Evolutionary conservation across 306 rosid genomes (phyloP), one percentile per base, ranked within the genome.

Genomic region (Fragaria ananassa): DNA sequence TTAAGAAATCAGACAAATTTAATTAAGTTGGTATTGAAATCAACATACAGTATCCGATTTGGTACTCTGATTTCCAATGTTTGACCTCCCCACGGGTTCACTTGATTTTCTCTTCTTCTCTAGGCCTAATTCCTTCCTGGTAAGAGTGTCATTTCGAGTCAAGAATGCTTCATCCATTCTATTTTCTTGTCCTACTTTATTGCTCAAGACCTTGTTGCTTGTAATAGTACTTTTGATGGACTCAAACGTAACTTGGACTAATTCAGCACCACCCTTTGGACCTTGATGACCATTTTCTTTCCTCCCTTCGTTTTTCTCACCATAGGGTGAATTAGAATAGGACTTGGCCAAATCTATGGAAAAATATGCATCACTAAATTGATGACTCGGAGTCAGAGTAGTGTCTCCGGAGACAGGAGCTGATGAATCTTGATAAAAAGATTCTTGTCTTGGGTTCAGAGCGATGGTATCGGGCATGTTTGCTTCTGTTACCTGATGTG

Each of bases 341-440:
- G 90, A 76, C 70, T 79, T 84, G 0, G 86, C 80, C 84, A 88
- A 85, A 81, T 90, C 96, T 44, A 90, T 90, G 6, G 96, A 90
- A 76, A 90, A 90, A 71, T 29, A 87, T 0, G 81, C 85, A 1
- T 88, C 92, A 9, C 91, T 88, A 23, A 80, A 80, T 78, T 87
- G 93, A 54, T 64, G 37, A 78, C 91, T 83, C 41, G 57, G 53
- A 62, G 64, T 65, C 18, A 79, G 39, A 31, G 64, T 68, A 2
- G 42, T 35, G 63, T 87, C 87, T 11, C 60, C 79, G 23, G 89
- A 83, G 69, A 70, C 70, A 10, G 83, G 82, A 23, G 84, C 71
- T 51, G 10, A 62, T 47, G 74, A 37, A 54, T 70, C 54, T 70
- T 13, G 29, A 18, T 42, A 8, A 0, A 8, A 39, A 15, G 45